Conservation (phyloP, 2,329 filamentous ascomycete genomes). For the Fusarium floridanum region DNA sequence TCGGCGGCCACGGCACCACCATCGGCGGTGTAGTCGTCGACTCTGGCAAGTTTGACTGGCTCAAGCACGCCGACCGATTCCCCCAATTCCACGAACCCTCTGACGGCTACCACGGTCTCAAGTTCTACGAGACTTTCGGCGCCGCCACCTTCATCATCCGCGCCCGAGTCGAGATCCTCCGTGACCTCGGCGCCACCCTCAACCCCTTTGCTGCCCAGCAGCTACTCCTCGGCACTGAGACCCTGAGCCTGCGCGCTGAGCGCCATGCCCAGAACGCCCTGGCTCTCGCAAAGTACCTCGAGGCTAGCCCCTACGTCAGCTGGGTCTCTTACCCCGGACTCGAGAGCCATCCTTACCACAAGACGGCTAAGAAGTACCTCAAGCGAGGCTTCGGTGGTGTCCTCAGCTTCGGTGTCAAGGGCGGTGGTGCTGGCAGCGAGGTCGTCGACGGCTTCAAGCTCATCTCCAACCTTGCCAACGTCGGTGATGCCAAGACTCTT, state of each 20-base stretch:
- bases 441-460: constrained; percentile 96
- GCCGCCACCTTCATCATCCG: constrained; percentile 85
- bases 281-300: constrained; percentile 83
- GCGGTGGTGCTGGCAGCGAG: constrained; percentile 84
- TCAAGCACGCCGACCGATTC: constrained; percentile 84
- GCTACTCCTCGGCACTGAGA: constrained; percentile 89
- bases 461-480: constrained; percentile 95
- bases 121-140: constrained; percentile 95
- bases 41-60: constrained; percentile 95
- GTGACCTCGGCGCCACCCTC: constrained; percentile 84
- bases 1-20: constrained; percentile 94
- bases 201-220: constrained; percentile 96
- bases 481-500: constrained; percentile 94
- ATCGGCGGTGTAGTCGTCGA: constrained; percentile 90
- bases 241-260: constrained; percentile 86
- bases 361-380: constrained; percentile 87
- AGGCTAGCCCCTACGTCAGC: constrained; percentile 83
- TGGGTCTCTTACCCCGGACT: constrained; percentile 97
- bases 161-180: constrained; percentile 88
- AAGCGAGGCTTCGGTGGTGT: constrained; percentile 89
- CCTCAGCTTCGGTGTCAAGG: constrained; percentile 92
- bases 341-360: constrained; percentile 83
- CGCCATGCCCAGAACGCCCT: constrained; percentile 88
- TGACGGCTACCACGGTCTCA: constrained; percentile 91
- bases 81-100: constrained; percentile 92